A percentile compares a stretch with the other conserved stretches of the same genome.
These are phyloP conservation scores for Paradendryphiella salina DNA, from an alignment of 2,329 filamentous ascomycete species.

Conservation along the genomic window DNA sequence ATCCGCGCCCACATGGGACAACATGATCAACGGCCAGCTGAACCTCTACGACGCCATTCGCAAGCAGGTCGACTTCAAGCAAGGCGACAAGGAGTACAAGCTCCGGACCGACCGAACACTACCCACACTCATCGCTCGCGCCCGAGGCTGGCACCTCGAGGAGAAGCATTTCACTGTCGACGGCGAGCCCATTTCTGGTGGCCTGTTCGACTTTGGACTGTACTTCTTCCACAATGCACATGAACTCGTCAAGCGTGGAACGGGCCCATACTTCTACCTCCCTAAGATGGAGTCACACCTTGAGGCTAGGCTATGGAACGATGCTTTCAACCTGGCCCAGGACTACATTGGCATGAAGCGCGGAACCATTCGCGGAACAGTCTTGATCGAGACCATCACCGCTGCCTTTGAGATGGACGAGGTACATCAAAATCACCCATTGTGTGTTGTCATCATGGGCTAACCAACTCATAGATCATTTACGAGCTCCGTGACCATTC, in stretches of 20 bases:
- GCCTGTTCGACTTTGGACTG: slow-evolving; percentile 94
- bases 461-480: slow-evolving; percentile 68
- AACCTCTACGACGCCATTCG: slow-evolving; percentile 97
- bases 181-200: slow-evolving; percentile 89
- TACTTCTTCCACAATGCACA: slow-evolving; percentile 99
- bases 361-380: slow-evolving; percentile 91
- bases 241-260: slow-evolving; percentile 80
- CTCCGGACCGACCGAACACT: slow-evolving; percentile 84
- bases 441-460: neutral
- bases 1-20: slow-evolving; percentile 95
- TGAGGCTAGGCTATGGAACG: slow-evolving; percentile 97
- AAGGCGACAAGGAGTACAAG: slow-evolving; percentile 95
- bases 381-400: slow-evolving; percentile 96
- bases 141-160: slow-evolving; percentile 95
- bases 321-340: slow-evolving; percentile 93
- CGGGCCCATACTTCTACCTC: slow-evolving; percentile 95
- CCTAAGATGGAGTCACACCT: slow-evolving; percentile 98
- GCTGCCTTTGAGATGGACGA: slow-evolving; percentile 99
- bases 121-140: slow-evolving; percentile 90
- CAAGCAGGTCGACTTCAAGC: slow-evolving; percentile 93
- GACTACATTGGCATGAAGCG: slow-evolving; percentile 88
- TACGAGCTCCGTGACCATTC: slow-evolving; percentile 98
- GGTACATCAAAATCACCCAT: slow-evolving; percentile 35
- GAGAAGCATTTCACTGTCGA: slow-evolving; percentile 98
- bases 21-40: slow-evolving; percentile 98